Percentiles rank a stretch among this genome's conserved stretches.
Evolutionary conservation across 371 early-diverging fungal species (phyloP).

Genomic region (Mucor circinelloides): DNA sequence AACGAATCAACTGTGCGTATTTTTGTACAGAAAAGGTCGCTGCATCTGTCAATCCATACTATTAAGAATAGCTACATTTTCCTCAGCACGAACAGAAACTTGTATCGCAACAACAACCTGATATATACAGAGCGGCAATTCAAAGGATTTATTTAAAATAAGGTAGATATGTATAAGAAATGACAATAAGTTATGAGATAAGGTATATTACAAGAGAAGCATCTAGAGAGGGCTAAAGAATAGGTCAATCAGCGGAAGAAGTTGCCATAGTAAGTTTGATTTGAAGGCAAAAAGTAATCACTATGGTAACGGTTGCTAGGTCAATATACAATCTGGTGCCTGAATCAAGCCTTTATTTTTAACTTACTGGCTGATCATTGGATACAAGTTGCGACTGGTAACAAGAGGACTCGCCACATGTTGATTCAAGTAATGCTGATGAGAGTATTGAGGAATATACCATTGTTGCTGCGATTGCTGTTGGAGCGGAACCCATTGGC

Average conservation of each 20-base stretch:
- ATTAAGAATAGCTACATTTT: background rate
- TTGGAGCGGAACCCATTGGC: slow-evolving; percentile 17
- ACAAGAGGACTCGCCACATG: background rate
- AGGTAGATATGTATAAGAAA: background rate
- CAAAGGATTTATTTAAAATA: background rate
- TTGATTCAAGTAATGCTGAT: background rate
- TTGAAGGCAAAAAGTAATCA: slow-evolving; percentile 1
- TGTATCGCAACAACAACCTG: background rate
- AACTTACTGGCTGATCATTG: slow-evolving; percentile 1
- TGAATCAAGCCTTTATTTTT: background rate
- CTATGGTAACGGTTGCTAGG: background rate
- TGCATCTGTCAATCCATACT: background rate
- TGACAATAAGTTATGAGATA: background rate
- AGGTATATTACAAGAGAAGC: background rate
- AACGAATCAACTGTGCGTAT: background rate
- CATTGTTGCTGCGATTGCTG: slow-evolving; percentile 2
- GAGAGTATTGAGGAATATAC: slow-evolving; percentile 1
- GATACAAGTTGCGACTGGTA: background rate
- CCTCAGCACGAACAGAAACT: background rate
- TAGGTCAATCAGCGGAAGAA: slow-evolving; percentile 1
- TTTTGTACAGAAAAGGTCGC: background rate
- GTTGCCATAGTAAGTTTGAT: background rate
- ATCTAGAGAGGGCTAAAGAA: background rate
- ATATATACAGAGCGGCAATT: background rate
- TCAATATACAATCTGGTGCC: background rate